Percentiles rank a stretch among this genome's conserved stretches.
phyloP scores from a whole-genome alignment of 768 basidiomycete species.

The Leccinum boreale region DNA sequence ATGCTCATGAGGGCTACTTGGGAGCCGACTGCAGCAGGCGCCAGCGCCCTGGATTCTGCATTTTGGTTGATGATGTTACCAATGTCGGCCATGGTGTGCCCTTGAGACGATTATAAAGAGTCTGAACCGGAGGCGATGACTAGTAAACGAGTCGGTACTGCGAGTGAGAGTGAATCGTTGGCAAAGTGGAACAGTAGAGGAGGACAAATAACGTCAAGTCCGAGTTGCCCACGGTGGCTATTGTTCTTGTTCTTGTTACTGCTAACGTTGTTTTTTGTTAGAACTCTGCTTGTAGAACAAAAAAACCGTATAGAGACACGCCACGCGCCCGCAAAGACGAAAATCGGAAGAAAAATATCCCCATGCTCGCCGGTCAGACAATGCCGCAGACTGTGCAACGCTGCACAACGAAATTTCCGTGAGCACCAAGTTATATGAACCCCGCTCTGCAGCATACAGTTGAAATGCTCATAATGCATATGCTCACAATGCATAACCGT shows the following conservation, averaged over 20 bases:
- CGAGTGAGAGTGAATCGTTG: neutral
- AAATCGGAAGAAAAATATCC: neutral
- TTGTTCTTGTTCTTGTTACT: neutral
- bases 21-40: slow-evolving; percentile 76
- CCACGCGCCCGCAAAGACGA: neutral
- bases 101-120: slow-evolving; percentile 13
- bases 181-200: neutral
- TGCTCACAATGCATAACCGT: too few relatives aligned
- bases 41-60: slow-evolving; percentile 56
- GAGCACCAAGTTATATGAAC: neutral
- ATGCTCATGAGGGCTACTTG: slow-evolving; percentile 73
- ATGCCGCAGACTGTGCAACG: neutral
- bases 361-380: neutral
- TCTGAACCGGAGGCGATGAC: slow-evolving; percentile 10
- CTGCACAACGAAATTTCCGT: neutral
- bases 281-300: neutral
- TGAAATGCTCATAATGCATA: too few relatives aligned
- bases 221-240: neutral
- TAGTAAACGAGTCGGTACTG: slow-evolving; percentile 14
- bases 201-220: neutral
- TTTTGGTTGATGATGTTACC: slow-evolving; percentile 33
- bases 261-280: too few relatives aligned
- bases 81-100: slow-evolving; percentile 30
- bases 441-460: neutral
- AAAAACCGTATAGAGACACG: neutral